Evolutionary conservation across 495 filamentous ascomycete genomes (phyloP).

Genomic region (Penicillium taxi): DNA sequence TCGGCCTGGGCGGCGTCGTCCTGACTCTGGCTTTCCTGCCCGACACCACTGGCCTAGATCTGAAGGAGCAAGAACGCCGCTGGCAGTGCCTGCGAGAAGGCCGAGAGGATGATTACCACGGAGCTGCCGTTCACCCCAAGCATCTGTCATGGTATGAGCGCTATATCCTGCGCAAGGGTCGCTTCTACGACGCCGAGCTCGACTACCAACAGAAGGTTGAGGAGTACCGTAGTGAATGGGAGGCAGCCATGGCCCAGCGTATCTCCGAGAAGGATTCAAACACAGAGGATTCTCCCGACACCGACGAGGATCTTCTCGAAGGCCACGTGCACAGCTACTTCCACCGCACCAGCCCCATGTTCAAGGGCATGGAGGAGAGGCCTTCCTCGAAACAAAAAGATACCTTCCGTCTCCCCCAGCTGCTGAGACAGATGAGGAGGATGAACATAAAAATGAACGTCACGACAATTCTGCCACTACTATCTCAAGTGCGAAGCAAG

Average conservation of each 20-base stretch:
- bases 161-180: conserved; percentile 52
- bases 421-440: conserved; percentile 21
- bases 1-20: conserved; percentile 72
- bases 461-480: conserved; percentile 3
- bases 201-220: conserved; percentile 74
- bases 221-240: conserved; percentile 67
- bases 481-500: conserved; percentile 2
- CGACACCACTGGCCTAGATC: conserved; percentile 84
- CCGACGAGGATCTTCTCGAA: conserved; percentile 36
- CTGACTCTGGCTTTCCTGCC: conserved; percentile 76
- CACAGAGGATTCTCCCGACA: conserved; percentile 22
- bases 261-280: conserved; percentile 38
- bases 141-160: conserved; percentile 81
- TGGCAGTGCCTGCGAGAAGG: conserved; percentile 73
- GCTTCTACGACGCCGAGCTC: conserved; percentile 67
- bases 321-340: conserved; percentile 43
- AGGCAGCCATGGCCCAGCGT: conserved; percentile 42
- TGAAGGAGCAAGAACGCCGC: conserved; percentile 89
- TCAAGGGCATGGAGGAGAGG: conserved; percentile 36
- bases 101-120: conserved; percentile 72
- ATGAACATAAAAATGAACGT: background rate
- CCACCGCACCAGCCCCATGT: conserved; percentile 45
- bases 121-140: conserved; percentile 76
- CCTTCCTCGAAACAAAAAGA: conserved; percentile 25
- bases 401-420: conserved; percentile 36